Evolutionary conservation across 345 rosid genomes (phyloP), one percentile per base, ranked within the genome.

Genomic region (Sonneratia alba): DNA sequence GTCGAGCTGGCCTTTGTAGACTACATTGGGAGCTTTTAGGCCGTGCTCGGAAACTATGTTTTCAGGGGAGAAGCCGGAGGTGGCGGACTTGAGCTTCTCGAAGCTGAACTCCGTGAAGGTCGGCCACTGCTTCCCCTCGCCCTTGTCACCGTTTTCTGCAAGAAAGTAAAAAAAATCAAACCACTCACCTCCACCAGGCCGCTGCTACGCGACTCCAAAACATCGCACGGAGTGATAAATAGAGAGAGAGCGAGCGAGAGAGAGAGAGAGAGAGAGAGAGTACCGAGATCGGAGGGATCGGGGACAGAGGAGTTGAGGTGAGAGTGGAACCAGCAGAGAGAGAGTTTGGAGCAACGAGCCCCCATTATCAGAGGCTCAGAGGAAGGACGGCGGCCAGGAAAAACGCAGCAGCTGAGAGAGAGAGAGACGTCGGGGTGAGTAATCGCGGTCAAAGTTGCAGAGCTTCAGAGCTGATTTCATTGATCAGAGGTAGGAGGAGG

Each of bases 21-120:
- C 97, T 71, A 92, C 87, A 56, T 95, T 95, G 3, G 97, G 99
- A 73, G 98, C 97, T 80, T 92, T 92, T 79, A 92, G 93, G 7
- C 99, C 98, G 75, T 95, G 99, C 72, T 95, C 97, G 70, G 99
- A 95, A 7, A 95, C 96, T 75, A 95, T 87, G 87, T 87, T 90
- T 47, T 90, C 96, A 10, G 96, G 66, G 27, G 92, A 85, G 84
- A 92, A 95, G 45, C 90, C 93, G 1, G 81, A 70, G 2, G 99
- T 95, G 36, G 97, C 94, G 16, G 85, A 80, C 77, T 81, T 85
- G 69, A 95, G 75, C 77, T 92, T 97, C 70, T 92, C 93, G 65
- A 87, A 83, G 72, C 85, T 80, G 79, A 86, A 89, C 78, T 90
- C 99, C 38, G 74, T 80, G 82, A 91, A 94, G 78, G 79, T 87